Evolutionary conservation across 495 filamentous ascomycete species (phyloP), one percentile per base, ranked within the genome.

Genomic region (Penicillium angulare): DNA sequence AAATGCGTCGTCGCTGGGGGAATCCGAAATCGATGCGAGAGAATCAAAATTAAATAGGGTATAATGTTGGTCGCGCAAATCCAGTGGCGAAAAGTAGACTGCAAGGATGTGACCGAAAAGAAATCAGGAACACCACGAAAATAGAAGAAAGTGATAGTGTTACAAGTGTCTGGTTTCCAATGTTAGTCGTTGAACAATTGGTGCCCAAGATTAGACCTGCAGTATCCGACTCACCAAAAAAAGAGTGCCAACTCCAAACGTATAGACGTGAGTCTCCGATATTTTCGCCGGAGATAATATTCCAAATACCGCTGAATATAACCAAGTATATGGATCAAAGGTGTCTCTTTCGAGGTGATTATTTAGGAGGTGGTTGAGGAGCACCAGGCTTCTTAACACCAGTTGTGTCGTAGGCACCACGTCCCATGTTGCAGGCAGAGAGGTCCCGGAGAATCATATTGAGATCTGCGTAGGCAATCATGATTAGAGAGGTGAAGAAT

Each of bases 401-500:
- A 3, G 79, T 83, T 46, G 79, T 83, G 53, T 83, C 79, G 55
- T 83, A 83, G 56, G 76, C 77, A 45, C 79, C 79, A 43, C 79
- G 76, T 55, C 79, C 79, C 79, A 83, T 82, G 63, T 82, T 82
- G 64, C 63, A 71, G 42, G 71, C 68, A 34, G 71, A 68, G 33
- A 65, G 60, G 45, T 75, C 73, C 64, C 73, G 68, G 43, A 72
- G 64, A 53, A 80, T 79, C 79, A 82, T 82, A 44, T 62, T 66
- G 40, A 66, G 64, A 42, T 71, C 72, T 75, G 65, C 56, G 27
- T 46, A 56, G 46, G 56, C 17, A 50, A 55, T 53, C 66, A 72
- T 70, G 34, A 56, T 74, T 55, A 72, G 67, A 60, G 15, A 8
- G 24, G 12, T 17, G 38, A 46, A 15, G 21, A 12, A n/a, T n/a